Evolutionary conservation across 2,329 filamentous ascomycete genomes (phyloP).

Genomic region (Apiospora kogelbergensis): DNA sequence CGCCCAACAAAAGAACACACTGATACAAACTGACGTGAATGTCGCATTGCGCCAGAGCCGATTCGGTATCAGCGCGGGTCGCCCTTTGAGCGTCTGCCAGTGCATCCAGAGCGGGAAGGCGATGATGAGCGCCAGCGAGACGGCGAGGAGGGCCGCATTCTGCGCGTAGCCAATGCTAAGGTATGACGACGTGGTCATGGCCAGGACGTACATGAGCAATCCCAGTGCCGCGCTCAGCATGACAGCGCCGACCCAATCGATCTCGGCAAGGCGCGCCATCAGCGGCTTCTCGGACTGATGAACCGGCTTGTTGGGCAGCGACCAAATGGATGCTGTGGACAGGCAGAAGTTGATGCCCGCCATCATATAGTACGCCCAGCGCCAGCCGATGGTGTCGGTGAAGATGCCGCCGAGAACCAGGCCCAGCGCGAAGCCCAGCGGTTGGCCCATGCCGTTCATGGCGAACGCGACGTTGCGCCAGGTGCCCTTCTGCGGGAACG

Average conservation of each 20-base stretch:
- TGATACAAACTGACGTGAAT: conserved; percentile 52
- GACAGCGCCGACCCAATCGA: conserved; percentile 48
- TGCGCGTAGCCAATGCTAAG: conserved; percentile 36
- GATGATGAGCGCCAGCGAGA: conserved; percentile 40
- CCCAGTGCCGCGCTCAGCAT: neutral
- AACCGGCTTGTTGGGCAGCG: conserved; percentile 27
- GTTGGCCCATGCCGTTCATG: conserved; percentile 44
- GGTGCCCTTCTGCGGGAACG: conserved; percentile 32
- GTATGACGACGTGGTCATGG: conserved; percentile 39
- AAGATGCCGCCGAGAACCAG: conserved; percentile 51
- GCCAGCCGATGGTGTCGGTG: conserved; percentile 47
- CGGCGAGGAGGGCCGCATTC: conserved; percentile 37
- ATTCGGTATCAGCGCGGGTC: conserved; percentile 54
- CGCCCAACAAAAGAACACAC: conserved; percentile 41
- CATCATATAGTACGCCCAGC: conserved; percentile 43
- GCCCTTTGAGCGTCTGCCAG: conserved; percentile 8
- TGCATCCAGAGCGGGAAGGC: conserved; percentile 45
- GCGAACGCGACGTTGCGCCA: conserved; percentile 43
- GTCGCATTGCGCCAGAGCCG: conserved; percentile 52
- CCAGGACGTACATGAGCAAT: conserved; percentile 44
- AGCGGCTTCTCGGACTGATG: conserved; percentile 22
- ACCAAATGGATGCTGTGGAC: conserved; percentile 36
- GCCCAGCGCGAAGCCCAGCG: conserved; percentile 48
- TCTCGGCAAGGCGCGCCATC: conserved; percentile 32
- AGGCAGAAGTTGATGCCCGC: conserved; percentile 37